Percentiles rank a stretch among this genome's conserved stretches.
phyloP scores from a whole-genome alignment of 1,284 basidiomycete genomes.

The Rhodotorula glutinis region DNA sequence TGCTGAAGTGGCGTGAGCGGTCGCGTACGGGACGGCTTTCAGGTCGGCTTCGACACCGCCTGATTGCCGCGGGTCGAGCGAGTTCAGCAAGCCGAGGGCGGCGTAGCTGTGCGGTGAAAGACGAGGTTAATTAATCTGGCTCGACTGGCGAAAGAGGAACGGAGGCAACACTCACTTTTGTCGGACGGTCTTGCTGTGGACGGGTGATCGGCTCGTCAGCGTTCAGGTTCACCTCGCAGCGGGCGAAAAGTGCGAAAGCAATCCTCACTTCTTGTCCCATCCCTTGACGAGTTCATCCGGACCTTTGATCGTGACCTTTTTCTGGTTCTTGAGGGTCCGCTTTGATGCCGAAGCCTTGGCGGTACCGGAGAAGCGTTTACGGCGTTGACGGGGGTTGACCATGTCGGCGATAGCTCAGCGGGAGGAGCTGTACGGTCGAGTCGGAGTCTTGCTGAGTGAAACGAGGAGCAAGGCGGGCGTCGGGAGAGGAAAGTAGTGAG shows the following conservation, averaged over 20 bases:
- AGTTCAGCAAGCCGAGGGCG: conserved; percentile 67
- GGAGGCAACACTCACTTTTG: conserved; percentile 58
- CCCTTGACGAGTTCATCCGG: conserved; percentile 24
- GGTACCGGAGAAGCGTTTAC: conserved; percentile 39
- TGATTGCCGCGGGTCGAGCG: conserved; percentile 57
- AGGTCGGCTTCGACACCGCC: conserved; percentile 46
- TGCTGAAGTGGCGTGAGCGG: conserved; percentile 23
- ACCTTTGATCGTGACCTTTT: conserved; percentile 43
- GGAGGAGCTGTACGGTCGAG: no score
- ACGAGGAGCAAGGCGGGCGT: no score
- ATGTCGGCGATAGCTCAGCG: conserved; percentile 7
- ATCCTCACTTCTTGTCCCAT: conserved; percentile 39
- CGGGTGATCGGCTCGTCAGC: not conserved
- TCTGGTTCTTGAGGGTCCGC: conserved; percentile 9
- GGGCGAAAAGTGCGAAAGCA: no score
- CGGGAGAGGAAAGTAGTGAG: no score
- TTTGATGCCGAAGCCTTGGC: conserved; percentile 28
- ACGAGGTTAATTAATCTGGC: not conserved
- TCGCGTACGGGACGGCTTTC: conserved; percentile 46
- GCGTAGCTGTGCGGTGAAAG: conserved; percentile 60
- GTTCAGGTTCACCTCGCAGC: not conserved
- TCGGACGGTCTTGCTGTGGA: conserved; percentile 67
- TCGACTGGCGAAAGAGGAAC: conserved; percentile 1
- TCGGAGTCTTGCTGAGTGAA: no score
- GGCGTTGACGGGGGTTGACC: conserved; percentile 43